Evolutionary conservation across 1,284 basidiomycete genomes (phyloP), one percentile per base, ranked within the genome.

Genomic region (Malassezia psittaci): DNA sequence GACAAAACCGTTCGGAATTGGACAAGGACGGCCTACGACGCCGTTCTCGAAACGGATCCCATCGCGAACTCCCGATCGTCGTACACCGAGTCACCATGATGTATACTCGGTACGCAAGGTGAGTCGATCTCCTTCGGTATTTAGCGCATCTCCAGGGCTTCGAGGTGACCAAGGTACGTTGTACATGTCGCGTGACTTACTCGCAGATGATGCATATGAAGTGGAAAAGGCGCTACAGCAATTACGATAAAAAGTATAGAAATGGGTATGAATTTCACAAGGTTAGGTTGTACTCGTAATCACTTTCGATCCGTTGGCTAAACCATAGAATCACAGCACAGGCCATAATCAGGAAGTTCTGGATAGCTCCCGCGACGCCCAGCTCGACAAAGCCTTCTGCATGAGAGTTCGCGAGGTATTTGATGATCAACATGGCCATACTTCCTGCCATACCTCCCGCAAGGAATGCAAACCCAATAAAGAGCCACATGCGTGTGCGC

Each of bases 381-480:
- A 93, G 96, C 76, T 91, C 93, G 37, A 83, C 75, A 60, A 84
- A 91, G 64, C 85, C 84, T 52, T 85, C 83, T 0, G 82, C 76
- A 70, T 87, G 87, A 19, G 80, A 80, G 8, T 82, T 80, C 33
- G 94, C 77, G 61, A 93, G 76, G 74, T 98, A 98, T 77, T 96
- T 96, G 72, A 98, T 80, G 52, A 96, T 84, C 36, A 96, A 79
- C 11, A 96, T 81, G 7, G 87, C 87, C 68, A 93, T 82, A 70
- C 88, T 90, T 43, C 91, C 91, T 11, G 91, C 91, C 49, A 96
- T 76, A 1, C 91, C 93, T 24, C 91, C 91, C 0, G 91, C 91
- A 88, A 96, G 89, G 49, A 96, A 77, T 0, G 93, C 90, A 70
- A 98, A 96, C 0, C 93, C 93, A 60, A 96, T 82, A 77, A 98